These are phyloP conservation scores for Pestalotiopsis fici DNA, from an alignment of 2,329 filamentous ascomycete genomes.

Conservation along the genomic window DNA sequence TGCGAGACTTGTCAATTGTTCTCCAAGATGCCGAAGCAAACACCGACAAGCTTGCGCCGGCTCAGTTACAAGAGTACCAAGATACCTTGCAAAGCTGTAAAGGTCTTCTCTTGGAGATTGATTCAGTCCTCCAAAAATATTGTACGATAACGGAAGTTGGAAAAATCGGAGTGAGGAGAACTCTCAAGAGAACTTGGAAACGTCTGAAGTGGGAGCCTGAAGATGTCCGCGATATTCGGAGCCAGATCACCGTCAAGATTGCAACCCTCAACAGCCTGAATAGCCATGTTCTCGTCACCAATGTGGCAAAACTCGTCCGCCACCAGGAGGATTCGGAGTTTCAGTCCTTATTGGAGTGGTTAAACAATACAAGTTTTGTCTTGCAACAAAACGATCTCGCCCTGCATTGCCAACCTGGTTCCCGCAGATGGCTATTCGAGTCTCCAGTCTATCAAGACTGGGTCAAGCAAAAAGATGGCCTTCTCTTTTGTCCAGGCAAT, in stretches of 20 bases:
- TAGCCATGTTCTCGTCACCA: not conserved
- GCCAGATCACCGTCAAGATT: not conserved
- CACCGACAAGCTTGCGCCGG: not conserved
- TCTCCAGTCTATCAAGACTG: constrained; percentile 33
- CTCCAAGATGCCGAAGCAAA: not conserved
- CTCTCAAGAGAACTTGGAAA: not conserved
- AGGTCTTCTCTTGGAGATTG: not conserved
- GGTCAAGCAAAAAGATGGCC: constrained; percentile 23
- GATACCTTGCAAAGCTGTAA: not conserved
- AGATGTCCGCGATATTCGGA: not conserved
- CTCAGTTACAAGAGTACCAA: not conserved
- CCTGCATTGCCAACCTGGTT: constrained; percentile 34
- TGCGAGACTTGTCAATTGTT: not conserved
- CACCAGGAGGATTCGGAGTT: not conserved
- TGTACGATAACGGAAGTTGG: not conserved
- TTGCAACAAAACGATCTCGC: constrained; percentile 41
- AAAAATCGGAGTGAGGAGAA: not conserved
- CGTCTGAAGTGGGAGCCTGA: not conserved
- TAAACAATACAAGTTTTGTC: constrained; percentile 34
- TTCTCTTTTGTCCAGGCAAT: constrained; percentile 39
- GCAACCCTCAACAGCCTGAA: not conserved
- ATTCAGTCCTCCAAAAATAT: not conserved
- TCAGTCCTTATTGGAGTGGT: constrained; percentile 36
- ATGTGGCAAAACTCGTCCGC: not conserved
- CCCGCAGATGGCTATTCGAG: constrained; percentile 45